Conservation (phyloP, 2,329 filamentous ascomycete genomes). For the Epichloe glyceriae region DNA sequence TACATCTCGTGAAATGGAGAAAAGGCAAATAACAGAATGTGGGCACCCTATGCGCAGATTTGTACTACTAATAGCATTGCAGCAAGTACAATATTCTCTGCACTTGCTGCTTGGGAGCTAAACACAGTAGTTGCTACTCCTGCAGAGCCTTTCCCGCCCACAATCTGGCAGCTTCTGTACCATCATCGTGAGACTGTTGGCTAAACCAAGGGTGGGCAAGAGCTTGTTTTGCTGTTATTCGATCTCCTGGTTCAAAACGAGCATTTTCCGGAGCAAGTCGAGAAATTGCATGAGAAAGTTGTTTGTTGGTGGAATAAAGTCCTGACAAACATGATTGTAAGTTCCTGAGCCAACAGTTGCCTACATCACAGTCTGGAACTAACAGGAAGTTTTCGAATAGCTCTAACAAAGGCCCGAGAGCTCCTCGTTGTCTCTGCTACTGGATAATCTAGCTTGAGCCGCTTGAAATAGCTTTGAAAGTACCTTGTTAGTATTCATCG, state of each 20-base stretch:
- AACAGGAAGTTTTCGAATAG: no score
- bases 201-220: conserved; percentile 49
- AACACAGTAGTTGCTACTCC: no score
- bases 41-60: no score
- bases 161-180: conserved; percentile 42
- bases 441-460: conserved; percentile 52
- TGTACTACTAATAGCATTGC: no score
- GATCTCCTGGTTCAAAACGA: conserved; percentile 46
- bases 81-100: no score
- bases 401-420: conserved; percentile 48
- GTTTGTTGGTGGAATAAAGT: conserved; percentile 43
- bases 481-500: no score
- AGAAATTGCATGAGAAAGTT: conserved; percentile 42
- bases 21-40: no score
- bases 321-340: conserved; percentile 1
- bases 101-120: no score
- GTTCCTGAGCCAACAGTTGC: neutral
- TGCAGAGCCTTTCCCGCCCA: no score
- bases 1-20: no score
- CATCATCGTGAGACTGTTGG: conserved; percentile 38
- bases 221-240: conserved; percentile 47
- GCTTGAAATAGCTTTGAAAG: conserved; percentile 48
- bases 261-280: conserved; percentile 46
- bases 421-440: conserved; percentile 49
- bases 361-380: conserved; percentile 47